Evolutionary conservation across 1,284 basidiomycete species (phyloP).

Genomic region (Sutorius eximius): DNA sequence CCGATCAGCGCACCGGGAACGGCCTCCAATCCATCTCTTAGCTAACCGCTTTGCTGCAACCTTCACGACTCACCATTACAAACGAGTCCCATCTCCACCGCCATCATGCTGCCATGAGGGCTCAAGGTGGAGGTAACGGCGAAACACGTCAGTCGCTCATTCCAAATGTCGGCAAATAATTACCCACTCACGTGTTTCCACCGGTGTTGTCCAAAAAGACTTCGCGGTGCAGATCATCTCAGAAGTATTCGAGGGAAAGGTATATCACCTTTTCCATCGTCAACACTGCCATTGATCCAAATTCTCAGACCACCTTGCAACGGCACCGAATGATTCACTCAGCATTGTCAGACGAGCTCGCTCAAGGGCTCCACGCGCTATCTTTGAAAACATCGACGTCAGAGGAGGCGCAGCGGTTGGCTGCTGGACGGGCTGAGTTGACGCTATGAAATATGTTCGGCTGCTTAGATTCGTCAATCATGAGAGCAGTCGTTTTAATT

Average conservation of each 20-base stretch:
- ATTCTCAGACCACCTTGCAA: slow-evolving; percentile 63
- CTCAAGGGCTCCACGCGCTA: slow-evolving; percentile 69
- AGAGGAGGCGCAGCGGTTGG: slow-evolving; percentile 43
- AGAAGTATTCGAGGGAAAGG: slow-evolving; percentile 70
- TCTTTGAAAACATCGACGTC: slow-evolving; percentile 73
- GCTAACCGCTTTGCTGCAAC: slow-evolving; percentile 59
- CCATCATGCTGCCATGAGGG: slow-evolving; percentile 74
- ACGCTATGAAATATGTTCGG: slow-evolving; percentile 25
- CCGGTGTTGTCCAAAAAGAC: slow-evolving; percentile 46
- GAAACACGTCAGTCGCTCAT: slow-evolving; percentile 64
- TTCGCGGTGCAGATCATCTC: slow-evolving; percentile 74
- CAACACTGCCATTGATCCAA: slow-evolving; percentile 6
- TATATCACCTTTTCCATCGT: slow-evolving; percentile 31
- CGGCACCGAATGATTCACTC: slow-evolving; percentile 76
- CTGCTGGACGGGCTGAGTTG: slow-evolving; percentile 24
- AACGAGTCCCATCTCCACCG: slow-evolving; percentile 80
- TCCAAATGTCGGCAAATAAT: slow-evolving; percentile 17
- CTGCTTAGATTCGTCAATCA: slow-evolving; percentile 29
- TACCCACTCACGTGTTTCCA: slow-evolving; percentile 28
- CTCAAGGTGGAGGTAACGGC: slow-evolving; percentile 56
- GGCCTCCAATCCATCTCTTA: slow-evolving; percentile 33
- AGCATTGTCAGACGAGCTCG: slow-evolving; percentile 65
- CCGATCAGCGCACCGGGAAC: slow-evolving; percentile 23
- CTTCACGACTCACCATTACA: slow-evolving; percentile 57
- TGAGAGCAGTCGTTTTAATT: slow-evolving; percentile 34